These are phyloP conservation scores for Neofusicoccum laricinum DNA, from an alignment of 2,329 filamentous ascomycete species.

Conservation along the genomic window DNA sequence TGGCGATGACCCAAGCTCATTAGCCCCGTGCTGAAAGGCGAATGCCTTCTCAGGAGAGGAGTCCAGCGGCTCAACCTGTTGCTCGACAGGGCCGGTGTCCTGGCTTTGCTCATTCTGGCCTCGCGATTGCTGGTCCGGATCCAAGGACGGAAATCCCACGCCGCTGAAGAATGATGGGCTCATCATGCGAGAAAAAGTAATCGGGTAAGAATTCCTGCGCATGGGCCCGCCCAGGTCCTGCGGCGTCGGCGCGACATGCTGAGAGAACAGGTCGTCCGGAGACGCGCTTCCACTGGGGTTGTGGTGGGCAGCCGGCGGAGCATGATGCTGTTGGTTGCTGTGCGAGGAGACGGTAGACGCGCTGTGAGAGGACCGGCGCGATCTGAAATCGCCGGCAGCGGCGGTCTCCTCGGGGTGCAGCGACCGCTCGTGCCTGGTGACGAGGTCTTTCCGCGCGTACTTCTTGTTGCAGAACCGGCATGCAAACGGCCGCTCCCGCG, in stretches of 20 bases:
- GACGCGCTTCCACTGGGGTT: neutral
- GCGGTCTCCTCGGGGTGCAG: conserved; percentile 23
- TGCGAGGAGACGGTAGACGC: neutral
- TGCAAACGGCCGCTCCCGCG: conserved; percentile 32
- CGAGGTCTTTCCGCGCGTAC: conserved; percentile 35
- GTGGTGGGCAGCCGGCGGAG: neutral
- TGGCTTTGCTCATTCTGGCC: neutral
- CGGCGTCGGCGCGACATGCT: neutral
- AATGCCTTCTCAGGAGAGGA: neutral
- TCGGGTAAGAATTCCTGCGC: neutral
- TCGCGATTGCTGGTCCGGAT: neutral
- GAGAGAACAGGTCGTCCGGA: neutral
- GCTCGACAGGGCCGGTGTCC: neutral
- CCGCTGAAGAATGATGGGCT: neutral
- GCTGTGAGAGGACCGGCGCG: neutral
- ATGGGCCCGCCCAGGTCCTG: neutral
- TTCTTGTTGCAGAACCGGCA: conserved; percentile 31
- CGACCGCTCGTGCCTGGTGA: conserved; percentile 34
- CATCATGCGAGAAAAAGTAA: neutral
- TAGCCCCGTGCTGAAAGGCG: neutral
- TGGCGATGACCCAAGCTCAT: neutral
- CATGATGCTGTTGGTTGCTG: neutral
- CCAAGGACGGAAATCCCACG: neutral
- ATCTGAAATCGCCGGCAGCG: neutral
- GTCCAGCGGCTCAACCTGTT: neutral